Percentiles rank a stretch among this genome's conserved stretches.
Evolutionary conservation across 2,329 filamentous ascomycete genomes (phyloP).

Genomic region (Thielaviopsis musarum): DNA sequence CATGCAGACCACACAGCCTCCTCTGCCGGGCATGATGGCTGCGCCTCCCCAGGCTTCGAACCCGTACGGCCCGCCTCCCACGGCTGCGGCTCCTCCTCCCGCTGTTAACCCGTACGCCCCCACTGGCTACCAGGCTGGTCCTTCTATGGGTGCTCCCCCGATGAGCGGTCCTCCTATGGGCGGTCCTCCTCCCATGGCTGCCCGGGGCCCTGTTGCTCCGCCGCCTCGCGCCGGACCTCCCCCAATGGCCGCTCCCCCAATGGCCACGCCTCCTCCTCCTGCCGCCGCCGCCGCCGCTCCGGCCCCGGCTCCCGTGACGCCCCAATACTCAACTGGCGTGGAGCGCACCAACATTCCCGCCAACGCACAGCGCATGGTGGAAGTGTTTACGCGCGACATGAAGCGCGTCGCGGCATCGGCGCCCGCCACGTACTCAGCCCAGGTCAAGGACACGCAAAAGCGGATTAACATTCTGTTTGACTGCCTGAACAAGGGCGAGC

Average conservation of each 20-base stretch:
- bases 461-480: constrained; percentile 88
- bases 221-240: constrained; percentile 10
- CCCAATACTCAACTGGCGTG: constrained; percentile 50
- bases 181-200: constrained; percentile 14
- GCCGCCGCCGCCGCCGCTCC: constrained; percentile 27
- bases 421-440: constrained; percentile 67
- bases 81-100: constrained; percentile 12
- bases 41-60: constrained; percentile 27
- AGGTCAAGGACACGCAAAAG: constrained; percentile 90
- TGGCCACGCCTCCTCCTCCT: constrained; percentile 19
- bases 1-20: constrained; percentile 33
- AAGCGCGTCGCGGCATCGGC: constrained; percentile 74
- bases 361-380: constrained; percentile 59
- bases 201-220: constrained; percentile 1
- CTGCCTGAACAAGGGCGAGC: constrained; percentile 87
- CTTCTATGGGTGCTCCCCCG: constrained; percentile 24
- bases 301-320: constrained; percentile 22
- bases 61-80: constrained; percentile 26
- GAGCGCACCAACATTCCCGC: constrained; percentile 80
- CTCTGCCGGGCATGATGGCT: constrained; percentile 21
- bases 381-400: constrained; percentile 70
- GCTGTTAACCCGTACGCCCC: constrained; percentile 37
- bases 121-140: constrained; percentile 19
- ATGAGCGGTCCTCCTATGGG: constrained; percentile 15
- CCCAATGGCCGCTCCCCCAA: constrained; percentile 15